Percentiles rank a stretch among this genome's conserved stretches.
These are phyloP conservation scores for Gaertneriomyces semiglobifer DNA, from an alignment of 192 early-diverging fungal species.

Conservation along the genomic window DNA sequence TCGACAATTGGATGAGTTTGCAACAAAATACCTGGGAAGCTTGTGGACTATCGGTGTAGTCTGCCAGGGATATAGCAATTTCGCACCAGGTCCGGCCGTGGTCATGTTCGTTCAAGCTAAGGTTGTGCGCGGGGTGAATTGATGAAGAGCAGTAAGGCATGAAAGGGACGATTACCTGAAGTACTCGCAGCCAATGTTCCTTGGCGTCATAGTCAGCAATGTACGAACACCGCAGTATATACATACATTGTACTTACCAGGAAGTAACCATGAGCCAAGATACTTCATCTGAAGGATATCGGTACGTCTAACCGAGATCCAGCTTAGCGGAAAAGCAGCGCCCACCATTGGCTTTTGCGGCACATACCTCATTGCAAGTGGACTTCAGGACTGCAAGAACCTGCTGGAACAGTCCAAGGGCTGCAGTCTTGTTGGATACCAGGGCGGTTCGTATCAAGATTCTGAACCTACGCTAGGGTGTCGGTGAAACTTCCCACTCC, in stretches of 20 bases:
- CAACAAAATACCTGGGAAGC: too few relatives aligned
- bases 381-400: neutral
- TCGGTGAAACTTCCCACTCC: neutral
- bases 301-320: neutral
- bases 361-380: neutral
- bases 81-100: slow-evolving; percentile 24
- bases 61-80: slow-evolving; percentile 16
- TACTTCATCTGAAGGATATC: slow-evolving; percentile 25
- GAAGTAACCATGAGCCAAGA: slow-evolving; percentile 28
- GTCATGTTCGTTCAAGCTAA: slow-evolving; percentile 8
- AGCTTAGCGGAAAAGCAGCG: too few relatives aligned
- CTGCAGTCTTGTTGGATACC: slow-evolving; percentile 14
- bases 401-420: slow-evolving; percentile 17
- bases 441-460: slow-evolving; percentile 22
- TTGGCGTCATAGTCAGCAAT: neutral
- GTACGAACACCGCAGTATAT: neutral
- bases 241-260: slow-evolving; percentile 11
- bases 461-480: slow-evolving; percentile 11
- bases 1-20: too few relatives aligned
- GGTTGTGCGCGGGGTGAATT: neutral
- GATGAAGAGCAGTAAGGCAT: neutral
- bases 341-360: neutral
- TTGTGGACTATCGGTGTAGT: neutral
- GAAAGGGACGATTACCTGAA: slow-evolving; percentile 11
- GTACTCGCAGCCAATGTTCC: slow-evolving; percentile 27